Conservation (phyloP, 805 yeast species). For the Ascoidea rubescens region DNA sequence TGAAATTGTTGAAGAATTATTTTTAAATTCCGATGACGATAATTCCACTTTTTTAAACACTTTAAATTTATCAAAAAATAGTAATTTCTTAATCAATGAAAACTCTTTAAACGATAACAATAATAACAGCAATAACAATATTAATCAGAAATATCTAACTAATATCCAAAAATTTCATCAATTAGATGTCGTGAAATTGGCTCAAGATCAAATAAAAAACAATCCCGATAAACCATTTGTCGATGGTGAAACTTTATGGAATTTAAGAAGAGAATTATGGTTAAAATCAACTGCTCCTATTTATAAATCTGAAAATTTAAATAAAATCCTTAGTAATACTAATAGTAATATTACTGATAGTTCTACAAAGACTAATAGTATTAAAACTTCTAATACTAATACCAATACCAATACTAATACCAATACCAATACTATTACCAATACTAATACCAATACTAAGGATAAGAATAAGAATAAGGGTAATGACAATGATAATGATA, state of each 20-base stretch:
- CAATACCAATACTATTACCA: not conserved
- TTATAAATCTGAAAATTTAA: too few species aligned
- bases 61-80: too few species aligned
- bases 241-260: conserved; percentile 57
- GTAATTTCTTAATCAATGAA: too few species aligned
- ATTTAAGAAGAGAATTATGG: conserved; percentile 58
- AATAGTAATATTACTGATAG: not conserved
- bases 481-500: not conserved
- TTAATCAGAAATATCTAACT: not conserved
- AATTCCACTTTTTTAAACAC: too few species aligned
- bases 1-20: not conserved
- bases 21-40: not conserved
- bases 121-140: not conserved
- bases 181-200: not conserved
- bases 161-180: not conserved
- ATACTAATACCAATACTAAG: not conserved
- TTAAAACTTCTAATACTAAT: not conserved
- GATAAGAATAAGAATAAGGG: not conserved
- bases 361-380: not conserved
- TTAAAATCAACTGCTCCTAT: conserved; percentile 23
- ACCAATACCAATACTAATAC: not conserved
- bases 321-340: not conserved
- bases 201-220: not conserved
- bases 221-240: conserved; percentile 24
- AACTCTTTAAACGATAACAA: too few species aligned